Conservation (phyloP, 805 yeast genomes). For the Clavispora fructus region DNA sequence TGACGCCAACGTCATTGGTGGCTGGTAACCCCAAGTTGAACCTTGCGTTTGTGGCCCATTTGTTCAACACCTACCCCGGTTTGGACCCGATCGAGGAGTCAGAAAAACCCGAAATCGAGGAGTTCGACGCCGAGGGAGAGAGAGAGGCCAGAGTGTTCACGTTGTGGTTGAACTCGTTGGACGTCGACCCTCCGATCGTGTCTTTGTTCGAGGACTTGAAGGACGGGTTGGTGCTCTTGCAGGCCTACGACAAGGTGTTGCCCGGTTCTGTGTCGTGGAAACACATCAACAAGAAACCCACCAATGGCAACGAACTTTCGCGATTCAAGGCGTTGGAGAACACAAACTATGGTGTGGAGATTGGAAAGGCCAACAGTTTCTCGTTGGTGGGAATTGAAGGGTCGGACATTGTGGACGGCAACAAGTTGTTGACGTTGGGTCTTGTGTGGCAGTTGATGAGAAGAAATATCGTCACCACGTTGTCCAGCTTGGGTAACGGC, state of each 20-base stretch:
- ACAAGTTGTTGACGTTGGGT: slow-evolving; percentile 81
- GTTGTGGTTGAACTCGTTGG: slow-evolving; percentile 92
- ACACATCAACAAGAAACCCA: slow-evolving; percentile 81
- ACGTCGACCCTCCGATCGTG: slow-evolving; percentile 92
- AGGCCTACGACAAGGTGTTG: slow-evolving; percentile 92
- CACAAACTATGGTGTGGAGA: slow-evolving; percentile 96
- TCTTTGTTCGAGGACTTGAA: slow-evolving; percentile 89
- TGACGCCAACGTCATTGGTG: slow-evolving; percentile 88
- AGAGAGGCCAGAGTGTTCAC: slow-evolving; percentile 99
- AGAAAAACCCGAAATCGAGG: slow-evolving; percentile 92
- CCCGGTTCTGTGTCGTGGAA: slow-evolving; percentile 84
- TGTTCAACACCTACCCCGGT: slow-evolving; percentile 96
- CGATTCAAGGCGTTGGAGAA: slow-evolving; percentile 95
- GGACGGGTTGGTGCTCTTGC: slow-evolving; percentile 83
- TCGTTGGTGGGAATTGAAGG: slow-evolving; percentile 98
- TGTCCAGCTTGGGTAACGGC: slow-evolving; percentile 68
- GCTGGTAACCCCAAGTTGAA: slow-evolving; percentile 96
- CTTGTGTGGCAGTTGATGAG: slow-evolving; percentile 99
- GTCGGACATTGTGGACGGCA: slow-evolving; percentile 93
- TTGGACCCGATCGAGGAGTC: slow-evolving; percentile 89
- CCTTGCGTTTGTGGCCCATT: slow-evolving; percentile 94
- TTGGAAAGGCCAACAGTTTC: slow-evolving; percentile 88
- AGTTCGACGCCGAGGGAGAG: slow-evolving; percentile 98
- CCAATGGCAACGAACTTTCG: slow-evolving; percentile 65
- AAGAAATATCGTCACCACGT: slow-evolving; percentile 83